Conservation (phyloP, 2,329 filamentous ascomycete species). For the Penicillium sp. region DNA sequence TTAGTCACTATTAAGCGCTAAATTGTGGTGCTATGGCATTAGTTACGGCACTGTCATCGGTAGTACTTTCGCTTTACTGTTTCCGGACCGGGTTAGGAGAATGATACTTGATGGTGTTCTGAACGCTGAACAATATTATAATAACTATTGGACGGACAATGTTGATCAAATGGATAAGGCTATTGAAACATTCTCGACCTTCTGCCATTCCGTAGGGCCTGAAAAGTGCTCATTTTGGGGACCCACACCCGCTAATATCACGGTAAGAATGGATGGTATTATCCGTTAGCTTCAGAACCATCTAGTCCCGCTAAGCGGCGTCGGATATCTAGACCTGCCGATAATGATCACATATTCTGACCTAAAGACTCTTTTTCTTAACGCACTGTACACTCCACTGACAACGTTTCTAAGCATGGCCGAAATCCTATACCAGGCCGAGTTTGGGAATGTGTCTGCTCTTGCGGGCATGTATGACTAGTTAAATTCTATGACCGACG, state of each 20-base stretch:
- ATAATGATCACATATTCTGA: slow-evolving; percentile 1
- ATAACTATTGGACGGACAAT: slow-evolving; percentile 55
- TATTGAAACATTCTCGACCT: slow-evolving; percentile 59
- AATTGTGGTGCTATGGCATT: slow-evolving; percentile 58
- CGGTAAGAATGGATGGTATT: neutral
- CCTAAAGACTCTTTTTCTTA: neutral
- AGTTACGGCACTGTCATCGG: slow-evolving; percentile 57
- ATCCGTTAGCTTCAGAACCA: neutral
- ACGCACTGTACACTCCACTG: slow-evolving; percentile 28
- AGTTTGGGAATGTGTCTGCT: slow-evolving; percentile 20
- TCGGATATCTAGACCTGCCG: neutral
- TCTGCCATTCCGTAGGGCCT: slow-evolving; percentile 59
- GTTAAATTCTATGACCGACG: slow-evolving; percentile 22
- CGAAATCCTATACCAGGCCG: slow-evolving; percentile 43
- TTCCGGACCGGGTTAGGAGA: slow-evolving; percentile 48
- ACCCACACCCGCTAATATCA: slow-evolving; percentile 14
- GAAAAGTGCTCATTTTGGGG: slow-evolving; percentile 28
- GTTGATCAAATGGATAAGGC: slow-evolving; percentile 62
- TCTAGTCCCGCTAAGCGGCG: neutral
- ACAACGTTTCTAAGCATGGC: slow-evolving; percentile 53
- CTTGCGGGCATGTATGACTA: slow-evolving; percentile 21
- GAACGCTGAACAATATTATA: slow-evolving; percentile 56
- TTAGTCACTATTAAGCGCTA: slow-evolving; percentile 30
- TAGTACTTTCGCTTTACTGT: slow-evolving; percentile 54
- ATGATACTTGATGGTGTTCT: slow-evolving; percentile 53